Evolutionary conservation across 345 rosid genomes (phyloP).

Genomic region (Cochlearia excelsa): DNA sequence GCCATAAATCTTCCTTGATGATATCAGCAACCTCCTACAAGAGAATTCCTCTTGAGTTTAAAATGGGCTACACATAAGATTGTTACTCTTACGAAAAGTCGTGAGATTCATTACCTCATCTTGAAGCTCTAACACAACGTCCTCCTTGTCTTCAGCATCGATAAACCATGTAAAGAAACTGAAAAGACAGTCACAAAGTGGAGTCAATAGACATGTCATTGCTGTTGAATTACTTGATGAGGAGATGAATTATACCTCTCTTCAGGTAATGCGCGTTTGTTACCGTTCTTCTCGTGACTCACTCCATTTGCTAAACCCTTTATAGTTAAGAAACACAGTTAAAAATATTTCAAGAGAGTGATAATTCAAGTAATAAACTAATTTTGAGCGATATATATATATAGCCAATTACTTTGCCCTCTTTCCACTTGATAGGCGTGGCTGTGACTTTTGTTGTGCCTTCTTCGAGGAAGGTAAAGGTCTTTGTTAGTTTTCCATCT

Average conservation of each 20-base stretch:
- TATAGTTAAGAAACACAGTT: constrained; percentile 27
- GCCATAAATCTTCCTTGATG: constrained; percentile 95
- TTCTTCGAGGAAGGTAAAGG: constrained; percentile 77
- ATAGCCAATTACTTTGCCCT: constrained; percentile 56
- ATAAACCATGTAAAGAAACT: constrained; percentile 91
- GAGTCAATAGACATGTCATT: constrained; percentile 1
- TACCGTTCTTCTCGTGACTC: constrained; percentile 79
- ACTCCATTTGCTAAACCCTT: constrained; percentile 85
- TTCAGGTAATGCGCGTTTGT: constrained; percentile 67
- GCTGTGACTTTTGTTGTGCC: constrained; percentile 70
- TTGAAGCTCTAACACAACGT: constrained; percentile 52
- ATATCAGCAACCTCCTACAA: constrained; percentile 77
- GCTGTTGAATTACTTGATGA: constrained; percentile 9
- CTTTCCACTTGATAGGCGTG: constrained; percentile 83
- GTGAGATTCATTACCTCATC: constrained; percentile 58
- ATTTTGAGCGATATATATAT: not conserved
- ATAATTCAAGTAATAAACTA: constrained; percentile 2
- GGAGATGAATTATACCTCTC: constrained; percentile 54
- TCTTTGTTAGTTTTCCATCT: constrained; percentile 73
- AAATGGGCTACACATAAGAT: constrained; percentile 6
- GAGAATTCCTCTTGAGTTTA: constrained; percentile 18
- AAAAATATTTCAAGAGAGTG: constrained; percentile 2
- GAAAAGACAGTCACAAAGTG: constrained; percentile 24
- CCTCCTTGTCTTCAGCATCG: constrained; percentile 56
- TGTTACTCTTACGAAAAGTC: constrained; percentile 5